Evolutionary conservation across 2,329 filamentous ascomycete genomes (phyloP).

Genomic region (Beauveria asiatica): DNA sequence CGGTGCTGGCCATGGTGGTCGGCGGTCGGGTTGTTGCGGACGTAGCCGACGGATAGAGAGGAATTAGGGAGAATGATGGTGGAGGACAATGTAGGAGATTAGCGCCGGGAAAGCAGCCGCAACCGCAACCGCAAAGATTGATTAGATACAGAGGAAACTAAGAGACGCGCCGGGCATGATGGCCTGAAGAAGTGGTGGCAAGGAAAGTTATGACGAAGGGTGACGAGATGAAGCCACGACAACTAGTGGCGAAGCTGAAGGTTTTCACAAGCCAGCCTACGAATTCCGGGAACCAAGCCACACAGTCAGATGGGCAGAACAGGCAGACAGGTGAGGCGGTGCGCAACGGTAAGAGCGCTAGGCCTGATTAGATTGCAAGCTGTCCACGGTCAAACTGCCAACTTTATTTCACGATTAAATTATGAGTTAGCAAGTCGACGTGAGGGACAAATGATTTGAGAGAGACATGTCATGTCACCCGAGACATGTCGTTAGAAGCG

Average conservation of each 20-base stretch:
- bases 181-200: background rate
- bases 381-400: too few species aligned
- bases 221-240: constrained; percentile 16
- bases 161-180: constrained; percentile 7
- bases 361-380: too few species aligned
- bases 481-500: too few species aligned
- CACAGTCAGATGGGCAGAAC: background rate
- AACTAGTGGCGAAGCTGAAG: constrained; percentile 17
- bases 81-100: background rate
- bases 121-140: background rate
- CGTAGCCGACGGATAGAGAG: background rate
- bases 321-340: background rate
- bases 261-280: constrained; percentile 8
- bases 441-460: too few species aligned
- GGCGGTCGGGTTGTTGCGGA: background rate
- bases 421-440: too few species aligned
- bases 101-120: background rate
- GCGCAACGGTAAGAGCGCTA: background rate
- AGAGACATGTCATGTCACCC: too few species aligned
- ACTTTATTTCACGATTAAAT: too few species aligned
- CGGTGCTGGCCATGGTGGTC: constrained; percentile 42
- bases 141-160: constrained; percentile 7
- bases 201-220: background rate
- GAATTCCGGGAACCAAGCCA: background rate
- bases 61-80: constrained; percentile 7